Conservation (phyloP, 164 flowering plant species). For the Aristolochia fimbriata region DNA sequence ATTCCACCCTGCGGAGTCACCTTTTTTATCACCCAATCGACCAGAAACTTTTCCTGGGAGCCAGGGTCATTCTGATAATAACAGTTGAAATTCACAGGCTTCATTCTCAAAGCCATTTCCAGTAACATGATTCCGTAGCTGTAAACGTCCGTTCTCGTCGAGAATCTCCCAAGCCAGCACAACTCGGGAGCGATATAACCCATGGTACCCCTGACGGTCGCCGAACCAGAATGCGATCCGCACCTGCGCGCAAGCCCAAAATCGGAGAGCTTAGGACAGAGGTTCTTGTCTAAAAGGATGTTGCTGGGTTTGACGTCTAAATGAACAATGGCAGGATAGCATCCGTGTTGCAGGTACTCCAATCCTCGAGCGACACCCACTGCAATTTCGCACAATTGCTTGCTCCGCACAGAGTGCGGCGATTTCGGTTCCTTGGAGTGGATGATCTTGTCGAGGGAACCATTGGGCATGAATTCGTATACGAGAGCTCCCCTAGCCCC, state of each 20-base stretch:
- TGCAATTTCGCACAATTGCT: conserved; percentile 7
- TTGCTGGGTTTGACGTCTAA: conserved; percentile 8
- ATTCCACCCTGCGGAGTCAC: not conserved
- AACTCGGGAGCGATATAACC: conserved; percentile 11
- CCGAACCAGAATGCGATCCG: not conserved
- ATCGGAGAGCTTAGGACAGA: conserved; percentile 11
- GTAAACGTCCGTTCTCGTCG: conserved; percentile 9
- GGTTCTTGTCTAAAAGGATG: conserved; percentile 6
- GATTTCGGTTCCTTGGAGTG: not conserved
- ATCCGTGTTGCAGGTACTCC: conserved; percentile 6
- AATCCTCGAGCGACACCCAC: conserved; percentile 7
- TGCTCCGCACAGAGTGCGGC: not conserved
- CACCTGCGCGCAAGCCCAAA: conserved; percentile 4
- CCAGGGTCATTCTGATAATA: not conserved
- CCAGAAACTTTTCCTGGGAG: conserved; percentile 2
- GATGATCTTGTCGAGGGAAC: conserved; percentile 7
- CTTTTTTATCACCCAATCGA: conserved; percentile 1
- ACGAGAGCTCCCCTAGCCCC: not conserved
- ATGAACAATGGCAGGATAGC: conserved; percentile 1
- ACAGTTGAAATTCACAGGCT: not conserved
- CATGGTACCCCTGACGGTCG: not conserved
- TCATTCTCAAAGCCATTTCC: conserved; percentile 9
- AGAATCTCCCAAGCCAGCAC: not conserved
- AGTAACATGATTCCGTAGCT: conserved; percentile 9
- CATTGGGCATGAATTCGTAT: conserved; percentile 1